These are phyloP conservation scores for Pseudogymnoascus sp. DNA, from an alignment of 2,329 filamentous ascomycete species.

Conservation along the genomic window DNA sequence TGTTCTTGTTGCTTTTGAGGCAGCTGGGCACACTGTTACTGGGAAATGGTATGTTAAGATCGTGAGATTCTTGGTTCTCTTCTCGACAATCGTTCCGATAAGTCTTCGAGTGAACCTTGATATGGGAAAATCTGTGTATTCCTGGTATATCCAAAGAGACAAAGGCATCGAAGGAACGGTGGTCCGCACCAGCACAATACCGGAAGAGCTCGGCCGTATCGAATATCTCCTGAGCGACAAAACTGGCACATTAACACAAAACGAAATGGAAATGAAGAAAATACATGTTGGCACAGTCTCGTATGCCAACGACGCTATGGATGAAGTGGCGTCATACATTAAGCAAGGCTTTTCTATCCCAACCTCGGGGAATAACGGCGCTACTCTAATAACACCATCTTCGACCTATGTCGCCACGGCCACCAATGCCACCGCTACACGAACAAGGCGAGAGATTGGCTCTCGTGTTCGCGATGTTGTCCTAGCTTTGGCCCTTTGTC, in stretches of 20 bases:
- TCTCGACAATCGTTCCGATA: constrained; percentile 98
- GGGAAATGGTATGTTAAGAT: constrained; percentile 90
- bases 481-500: constrained; percentile 82
- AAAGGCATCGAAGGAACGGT: constrained; percentile 84
- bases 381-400: constrained; percentile 63
- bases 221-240: constrained; percentile 97
- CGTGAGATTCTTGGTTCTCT: constrained; percentile 94
- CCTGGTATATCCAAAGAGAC: constrained; percentile 89
- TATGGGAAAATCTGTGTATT: constrained; percentile 94
- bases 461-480: constrained; percentile 89
- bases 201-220: constrained; percentile 88
- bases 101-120: constrained; percentile 93
- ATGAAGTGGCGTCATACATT: constrained; percentile 83
- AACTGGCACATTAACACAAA: constrained; percentile 95
- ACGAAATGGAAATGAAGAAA: constrained; percentile 98
- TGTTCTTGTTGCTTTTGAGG: constrained; percentile 78
- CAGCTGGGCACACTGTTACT: constrained; percentile 59
- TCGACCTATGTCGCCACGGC: constrained; percentile 55
- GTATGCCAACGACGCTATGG: constrained; percentile 98
- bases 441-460: constrained; percentile 87
- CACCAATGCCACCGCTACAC: constrained; percentile 55
- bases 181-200: constrained; percentile 93
- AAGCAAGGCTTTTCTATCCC: constrained; percentile 66
- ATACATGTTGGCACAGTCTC: constrained; percentile 97
- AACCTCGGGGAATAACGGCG: constrained; percentile 36